These are phyloP conservation scores for Tripterygium wilfordii DNA, from an alignment of 177 flowering plant species.

Conservation along the genomic window DNA sequence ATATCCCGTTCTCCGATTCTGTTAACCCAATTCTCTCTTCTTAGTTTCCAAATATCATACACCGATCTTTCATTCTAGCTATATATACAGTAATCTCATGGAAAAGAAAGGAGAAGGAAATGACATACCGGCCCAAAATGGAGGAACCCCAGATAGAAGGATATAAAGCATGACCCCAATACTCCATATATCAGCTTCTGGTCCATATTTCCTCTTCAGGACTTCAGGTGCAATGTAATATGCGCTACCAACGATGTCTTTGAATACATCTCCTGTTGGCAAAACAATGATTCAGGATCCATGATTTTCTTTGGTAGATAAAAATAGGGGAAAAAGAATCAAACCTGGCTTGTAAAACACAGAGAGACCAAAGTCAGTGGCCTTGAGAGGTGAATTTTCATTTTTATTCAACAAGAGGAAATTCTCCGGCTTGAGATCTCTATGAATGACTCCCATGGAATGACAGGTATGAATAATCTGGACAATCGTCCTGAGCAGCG, in stretches of 20 bases:
- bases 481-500: slow-evolving; percentile 63
- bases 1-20: slow-evolving; percentile 86
- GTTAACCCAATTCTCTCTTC: slow-evolving; percentile 4
- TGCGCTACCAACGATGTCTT: slow-evolving; percentile 92
- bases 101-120: neutral
- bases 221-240: slow-evolving; percentile 96
- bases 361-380: slow-evolving; percentile 81
- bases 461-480: slow-evolving; percentile 81
- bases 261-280: slow-evolving; percentile 68
- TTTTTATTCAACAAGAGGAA: slow-evolving; percentile 61
- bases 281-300: too few relatives aligned
- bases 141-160: slow-evolving; percentile 87
- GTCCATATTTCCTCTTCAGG: slow-evolving; percentile 82
- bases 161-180: slow-evolving; percentile 88
- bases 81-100: too few relatives aligned
- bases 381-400: slow-evolving; percentile 72
- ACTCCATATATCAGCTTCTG: slow-evolving; percentile 94
- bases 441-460: slow-evolving; percentile 81
- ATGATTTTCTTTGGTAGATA: neutral
- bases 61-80: too few relatives aligned
- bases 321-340: neutral
- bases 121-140: slow-evolving; percentile 85
- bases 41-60: neutral
- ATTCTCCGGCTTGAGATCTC: slow-evolving; percentile 88
- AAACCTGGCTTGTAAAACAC: slow-evolving; percentile 78